These are phyloP conservation scores for Yamadazyma sp. DNA, from an alignment of 1,139 yeast species.

Conservation along the genomic window DNA sequence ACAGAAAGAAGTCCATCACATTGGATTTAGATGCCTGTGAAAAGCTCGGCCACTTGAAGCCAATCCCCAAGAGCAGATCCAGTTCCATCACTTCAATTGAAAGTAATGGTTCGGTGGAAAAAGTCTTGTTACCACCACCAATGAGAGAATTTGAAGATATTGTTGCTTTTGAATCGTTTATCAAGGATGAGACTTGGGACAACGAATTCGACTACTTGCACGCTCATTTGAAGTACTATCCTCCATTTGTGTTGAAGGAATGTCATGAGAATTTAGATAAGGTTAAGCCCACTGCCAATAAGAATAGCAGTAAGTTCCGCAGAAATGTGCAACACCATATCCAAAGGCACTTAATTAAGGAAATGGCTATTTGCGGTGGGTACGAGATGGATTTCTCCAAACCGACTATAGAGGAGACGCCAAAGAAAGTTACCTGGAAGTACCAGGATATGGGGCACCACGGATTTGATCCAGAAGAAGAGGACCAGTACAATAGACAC, in stretches of 20 bases:
- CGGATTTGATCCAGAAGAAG: slow-evolving; percentile 51
- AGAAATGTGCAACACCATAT: slow-evolving; percentile 76
- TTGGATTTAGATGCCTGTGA: slow-evolving; percentile 42
- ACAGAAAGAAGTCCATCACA: slow-evolving; percentile 23
- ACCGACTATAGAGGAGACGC: slow-evolving; percentile 49
- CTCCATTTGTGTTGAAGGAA: slow-evolving; percentile 69
- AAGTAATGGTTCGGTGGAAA: slow-evolving; percentile 33
- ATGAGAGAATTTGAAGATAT: slow-evolving; percentile 60
- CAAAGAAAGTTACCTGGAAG: slow-evolving; percentile 49
- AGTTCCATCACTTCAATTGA: slow-evolving; percentile 34
- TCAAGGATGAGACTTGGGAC: slow-evolving; percentile 75
- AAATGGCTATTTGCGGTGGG: slow-evolving; percentile 63
- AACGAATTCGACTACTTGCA: slow-evolving; percentile 69
- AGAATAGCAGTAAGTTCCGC: slow-evolving; percentile 68
- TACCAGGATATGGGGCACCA: slow-evolving; percentile 54
- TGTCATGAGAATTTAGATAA: slow-evolving; percentile 71
- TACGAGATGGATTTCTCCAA: slow-evolving; percentile 54
- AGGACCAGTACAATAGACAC: slow-evolving; percentile 47
- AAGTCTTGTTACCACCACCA: slow-evolving; percentile 42
- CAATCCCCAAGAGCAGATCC: slow-evolving; percentile 38
- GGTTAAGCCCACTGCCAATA: slow-evolving; percentile 70
- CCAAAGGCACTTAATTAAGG: slow-evolving; percentile 67
- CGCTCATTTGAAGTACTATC: slow-evolving; percentile 65
- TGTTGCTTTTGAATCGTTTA: slow-evolving; percentile 59
- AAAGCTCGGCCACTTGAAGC: slow-evolving; percentile 37